Evolutionary conservation across 129 eudicot genomes (phyloP).

Genomic region (Calendula officinalis): DNA sequence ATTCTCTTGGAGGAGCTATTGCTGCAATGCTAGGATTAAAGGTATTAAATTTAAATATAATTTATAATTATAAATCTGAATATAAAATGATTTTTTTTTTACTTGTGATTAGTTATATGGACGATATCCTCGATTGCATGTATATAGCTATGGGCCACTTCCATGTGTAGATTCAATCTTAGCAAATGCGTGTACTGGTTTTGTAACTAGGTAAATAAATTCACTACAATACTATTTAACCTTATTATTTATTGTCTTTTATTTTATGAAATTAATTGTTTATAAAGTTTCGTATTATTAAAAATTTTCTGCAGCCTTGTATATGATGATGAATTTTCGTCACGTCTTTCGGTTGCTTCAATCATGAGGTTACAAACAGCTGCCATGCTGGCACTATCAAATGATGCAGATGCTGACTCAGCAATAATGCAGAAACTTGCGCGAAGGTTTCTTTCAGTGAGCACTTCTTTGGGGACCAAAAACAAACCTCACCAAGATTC

Average conservation of each 20-base stretch:
- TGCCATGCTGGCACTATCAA: slow-evolving; percentile 61
- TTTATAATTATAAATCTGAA: neutral
- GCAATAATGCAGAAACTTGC: slow-evolving; percentile 47
- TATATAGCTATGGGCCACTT: slow-evolving; percentile 68
- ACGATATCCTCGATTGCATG: slow-evolving; percentile 57
- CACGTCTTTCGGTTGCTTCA: slow-evolving; percentile 69
- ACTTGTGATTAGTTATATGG: slow-evolving; percentile 41
- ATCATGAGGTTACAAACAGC: slow-evolving; percentile 63
- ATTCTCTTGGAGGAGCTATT: slow-evolving; percentile 84
- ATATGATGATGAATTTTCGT: slow-evolving; percentile 64
- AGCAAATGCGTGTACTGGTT: slow-evolving; percentile 70
- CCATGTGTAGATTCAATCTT: slow-evolving; percentile 61
- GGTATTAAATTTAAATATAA: slow-evolving; percentile 28
- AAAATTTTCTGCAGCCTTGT: slow-evolving; percentile 43
- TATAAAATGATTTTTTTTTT: neutral
- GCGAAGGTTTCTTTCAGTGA: slow-evolving; percentile 38
- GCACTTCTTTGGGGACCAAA: slow-evolving; percentile 34
- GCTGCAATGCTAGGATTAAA: slow-evolving; percentile 60
- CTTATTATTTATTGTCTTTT: slow-evolving; percentile 3
- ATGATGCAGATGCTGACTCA: slow-evolving; percentile 41
- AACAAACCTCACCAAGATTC: slow-evolving; percentile 14
- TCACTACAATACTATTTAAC: neutral
- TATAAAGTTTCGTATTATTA: slow-evolving; percentile 1
- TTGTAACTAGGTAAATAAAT: slow-evolving; percentile 56
- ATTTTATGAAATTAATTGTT: neutral